phyloP scores from a whole-genome alignment of 768 basidiomycete species.

The Clathrus columnatus region DNA sequence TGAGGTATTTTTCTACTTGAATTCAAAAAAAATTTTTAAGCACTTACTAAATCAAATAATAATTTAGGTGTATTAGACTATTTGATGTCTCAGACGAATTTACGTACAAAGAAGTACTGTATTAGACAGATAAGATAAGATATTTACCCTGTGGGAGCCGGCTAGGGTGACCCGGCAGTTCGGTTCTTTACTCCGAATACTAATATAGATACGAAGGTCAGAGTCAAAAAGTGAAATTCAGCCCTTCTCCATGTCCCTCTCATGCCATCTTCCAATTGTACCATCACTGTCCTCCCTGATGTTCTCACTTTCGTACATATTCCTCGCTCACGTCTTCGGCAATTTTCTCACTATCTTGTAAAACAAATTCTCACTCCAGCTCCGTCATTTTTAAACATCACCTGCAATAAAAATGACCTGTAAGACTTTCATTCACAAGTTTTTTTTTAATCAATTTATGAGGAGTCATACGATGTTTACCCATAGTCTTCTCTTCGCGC shows the following conservation, averaged over 20 bases:
- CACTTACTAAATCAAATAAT: background rate
- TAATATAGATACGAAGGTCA: background rate
- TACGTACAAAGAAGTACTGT: background rate
- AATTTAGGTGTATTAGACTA: conserved; percentile 3
- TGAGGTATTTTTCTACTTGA: conserved; percentile 49
- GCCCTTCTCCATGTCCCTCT: conserved; percentile 11
- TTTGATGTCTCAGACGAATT: too few relatives aligned
- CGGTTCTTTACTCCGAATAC: background rate
- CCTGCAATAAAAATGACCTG: conserved; percentile 73
- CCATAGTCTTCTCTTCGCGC: conserved; percentile 49
- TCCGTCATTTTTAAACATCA: conserved; percentile 64
- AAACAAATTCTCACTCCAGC: conserved; percentile 59
- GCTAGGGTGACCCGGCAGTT: background rate
- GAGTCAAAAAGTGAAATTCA: background rate
- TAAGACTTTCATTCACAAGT: conserved; percentile 9
- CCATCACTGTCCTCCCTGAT: conserved; percentile 64
- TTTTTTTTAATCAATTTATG: conserved; percentile 14
- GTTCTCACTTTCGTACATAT: conserved; percentile 67
- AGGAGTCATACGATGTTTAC: background rate
- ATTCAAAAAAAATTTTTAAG: background rate
- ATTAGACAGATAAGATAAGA: background rate
- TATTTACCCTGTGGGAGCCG: background rate
- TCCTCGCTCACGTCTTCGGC: conserved; percentile 56
- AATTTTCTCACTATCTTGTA: conserved; percentile 52
- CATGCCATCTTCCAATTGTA: conserved; percentile 18